phyloP scores from a whole-genome alignment of 2,329 filamentous ascomycete genomes.

The Colletotrichum coccodes region DNA sequence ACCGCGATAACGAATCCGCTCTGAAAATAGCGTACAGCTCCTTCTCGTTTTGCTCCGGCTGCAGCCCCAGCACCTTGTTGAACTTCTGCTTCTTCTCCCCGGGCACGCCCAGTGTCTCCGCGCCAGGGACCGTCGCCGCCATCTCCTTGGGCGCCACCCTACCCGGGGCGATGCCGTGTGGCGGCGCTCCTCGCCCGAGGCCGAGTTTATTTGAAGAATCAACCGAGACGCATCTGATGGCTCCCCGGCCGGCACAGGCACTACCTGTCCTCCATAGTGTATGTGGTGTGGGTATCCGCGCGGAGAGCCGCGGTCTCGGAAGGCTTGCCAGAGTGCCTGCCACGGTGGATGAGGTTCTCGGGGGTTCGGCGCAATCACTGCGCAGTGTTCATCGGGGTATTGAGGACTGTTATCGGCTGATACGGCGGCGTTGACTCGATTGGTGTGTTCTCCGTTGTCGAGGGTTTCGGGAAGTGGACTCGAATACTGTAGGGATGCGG shows the following conservation, averaged over 20 bases:
- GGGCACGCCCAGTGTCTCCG: constrained; percentile 27
- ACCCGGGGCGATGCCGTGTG: constrained; percentile 17
- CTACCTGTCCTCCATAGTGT: constrained; percentile 54
- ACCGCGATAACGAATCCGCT: constrained; percentile 36
- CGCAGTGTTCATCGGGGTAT: not conserved
- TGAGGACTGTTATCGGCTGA: not conserved
- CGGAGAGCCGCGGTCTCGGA: constrained; percentile 54
- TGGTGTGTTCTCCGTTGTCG: not conserved
- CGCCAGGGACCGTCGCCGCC: constrained; percentile 37
- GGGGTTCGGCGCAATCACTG: constrained; percentile 27
- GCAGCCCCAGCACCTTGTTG: constrained; percentile 25
- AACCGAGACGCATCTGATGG: constrained; percentile 41
- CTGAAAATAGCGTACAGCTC: constrained; percentile 34
- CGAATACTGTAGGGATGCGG: not conserved
- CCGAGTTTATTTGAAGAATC: constrained; percentile 38
- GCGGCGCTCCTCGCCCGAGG: constrained; percentile 8
- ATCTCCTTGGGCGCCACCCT: constrained; percentile 35
- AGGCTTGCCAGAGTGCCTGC: constrained; percentile 43
- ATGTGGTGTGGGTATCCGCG: constrained; percentile 50
- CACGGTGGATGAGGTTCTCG: constrained; percentile 28
- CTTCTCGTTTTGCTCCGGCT: constrained; percentile 22
- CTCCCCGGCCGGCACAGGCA: constrained; percentile 47
- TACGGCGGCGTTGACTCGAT: not conserved
- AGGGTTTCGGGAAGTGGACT: not conserved
- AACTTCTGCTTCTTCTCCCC: constrained; percentile 4